Percentiles rank a stretch among this genome's conserved stretches.
Conservation (phyloP, 768 basidiomycete species). For the Collybia sp. region DNA sequence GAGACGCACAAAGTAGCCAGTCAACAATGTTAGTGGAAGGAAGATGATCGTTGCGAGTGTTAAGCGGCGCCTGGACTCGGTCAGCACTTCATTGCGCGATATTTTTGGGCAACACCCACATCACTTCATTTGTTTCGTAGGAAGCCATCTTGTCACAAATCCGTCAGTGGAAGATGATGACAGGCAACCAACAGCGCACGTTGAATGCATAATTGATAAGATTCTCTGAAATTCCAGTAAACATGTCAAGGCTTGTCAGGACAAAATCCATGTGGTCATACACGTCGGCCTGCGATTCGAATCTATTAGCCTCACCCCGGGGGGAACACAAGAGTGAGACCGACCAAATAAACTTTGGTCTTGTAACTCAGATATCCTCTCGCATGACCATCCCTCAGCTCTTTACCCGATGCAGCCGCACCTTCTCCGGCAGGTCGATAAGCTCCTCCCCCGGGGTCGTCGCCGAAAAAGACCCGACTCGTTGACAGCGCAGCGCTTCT, state of each 20-base stretch:
- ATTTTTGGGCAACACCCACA: constrained; percentile 31
- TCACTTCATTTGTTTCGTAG: constrained; percentile 70
- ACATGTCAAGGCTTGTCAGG: constrained; percentile 62
- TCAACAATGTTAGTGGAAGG: constrained; percentile 64
- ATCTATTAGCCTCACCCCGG: not conserved
- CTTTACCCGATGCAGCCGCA: too few relatives aligned
- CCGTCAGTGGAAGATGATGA: too few relatives aligned
- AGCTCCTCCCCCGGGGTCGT: constrained; percentile 23
- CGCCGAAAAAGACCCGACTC: constrained; percentile 14
- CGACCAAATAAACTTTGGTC: constrained; percentile 58
- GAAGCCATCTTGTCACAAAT: constrained; percentile 46
- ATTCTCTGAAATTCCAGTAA: constrained; percentile 60
- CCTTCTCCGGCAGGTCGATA: not conserved
- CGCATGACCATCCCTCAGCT: too few relatives aligned
- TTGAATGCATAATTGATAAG: constrained; percentile 71
- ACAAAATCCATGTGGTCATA: constrained; percentile 70
- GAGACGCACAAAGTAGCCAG: constrained; percentile 54
- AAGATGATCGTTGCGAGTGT: constrained; percentile 69
- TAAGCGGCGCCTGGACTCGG: constrained; percentile 46
- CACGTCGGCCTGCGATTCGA: constrained; percentile 53
- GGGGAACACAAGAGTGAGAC: constrained; percentile 11
- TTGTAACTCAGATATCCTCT: constrained; percentile 60
- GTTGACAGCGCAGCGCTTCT: constrained; percentile 44
- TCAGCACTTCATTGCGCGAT: not conserved
- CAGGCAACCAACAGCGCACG: constrained; percentile 21